Conservation (phyloP, 176 grass and related monocot species). For the Olyra latifolia region DNA sequence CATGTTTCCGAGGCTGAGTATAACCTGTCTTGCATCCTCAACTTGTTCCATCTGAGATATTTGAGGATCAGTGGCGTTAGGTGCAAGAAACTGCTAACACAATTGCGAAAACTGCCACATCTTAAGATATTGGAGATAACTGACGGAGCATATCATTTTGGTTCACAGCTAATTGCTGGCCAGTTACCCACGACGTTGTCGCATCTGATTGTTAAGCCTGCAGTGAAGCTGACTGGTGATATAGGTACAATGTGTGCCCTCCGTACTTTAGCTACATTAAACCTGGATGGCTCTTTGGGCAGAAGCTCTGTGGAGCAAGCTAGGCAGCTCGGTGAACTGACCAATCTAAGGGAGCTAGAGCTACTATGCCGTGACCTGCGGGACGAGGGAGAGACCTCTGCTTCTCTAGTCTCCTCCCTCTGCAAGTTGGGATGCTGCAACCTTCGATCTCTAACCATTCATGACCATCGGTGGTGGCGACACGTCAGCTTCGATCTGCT, state of each 20-base stretch:
- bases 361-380: not conserved
- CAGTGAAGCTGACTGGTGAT: not conserved
- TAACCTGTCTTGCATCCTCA: not conserved
- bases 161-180: not conserved
- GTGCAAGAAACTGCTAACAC: not conserved
- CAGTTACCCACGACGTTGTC: not conserved
- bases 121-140: conserved; percentile 20
- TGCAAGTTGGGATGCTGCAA: not conserved
- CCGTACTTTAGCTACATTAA: not conserved
- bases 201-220: not conserved
- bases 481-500: not conserved
- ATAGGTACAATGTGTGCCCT: not conserved
- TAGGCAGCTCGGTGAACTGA: not conserved
- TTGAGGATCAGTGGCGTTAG: not conserved
- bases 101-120: not conserved
- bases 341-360: not conserved
- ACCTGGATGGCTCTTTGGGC: too few relatives aligned
- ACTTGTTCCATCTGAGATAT: conserved; percentile 4
- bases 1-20: not conserved
- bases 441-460: not conserved
- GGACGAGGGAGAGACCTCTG: too few relatives aligned
- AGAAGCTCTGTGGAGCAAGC: too few relatives aligned
- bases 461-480: too few relatives aligned
- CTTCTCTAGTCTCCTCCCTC: not conserved
- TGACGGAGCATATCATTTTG: not conserved